Percentiles rank a stretch among this genome's conserved stretches.
Evolutionary conservation across 1,284 basidiomycete species (phyloP).

Genomic region (Kalmanozyma brasiliensis): DNA sequence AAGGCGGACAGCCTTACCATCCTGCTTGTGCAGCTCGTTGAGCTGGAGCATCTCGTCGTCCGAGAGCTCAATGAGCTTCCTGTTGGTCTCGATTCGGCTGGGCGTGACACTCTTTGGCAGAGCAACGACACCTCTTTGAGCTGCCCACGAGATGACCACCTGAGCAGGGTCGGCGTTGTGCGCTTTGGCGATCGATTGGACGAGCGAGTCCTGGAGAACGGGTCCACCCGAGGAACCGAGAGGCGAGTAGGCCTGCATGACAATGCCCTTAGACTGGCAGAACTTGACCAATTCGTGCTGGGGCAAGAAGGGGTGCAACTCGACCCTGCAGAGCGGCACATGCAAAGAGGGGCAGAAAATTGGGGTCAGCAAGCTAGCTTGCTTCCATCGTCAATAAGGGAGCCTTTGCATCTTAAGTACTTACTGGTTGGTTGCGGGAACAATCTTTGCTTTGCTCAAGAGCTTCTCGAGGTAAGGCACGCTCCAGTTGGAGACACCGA

Average conservation of each 20-base stretch:
- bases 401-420: constrained; percentile 12
- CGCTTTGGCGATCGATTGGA: constrained; percentile 49
- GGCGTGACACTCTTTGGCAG: constrained; percentile 59
- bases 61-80: constrained; percentile 38
- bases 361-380: neutral
- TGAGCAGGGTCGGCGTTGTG: constrained; percentile 51
- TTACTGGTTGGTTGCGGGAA: constrained; percentile 78
- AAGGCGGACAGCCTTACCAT: constrained; percentile 47
- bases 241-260: constrained; percentile 54
- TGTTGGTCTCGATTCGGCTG: constrained; percentile 56
- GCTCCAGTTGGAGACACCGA: constrained; percentile 72
- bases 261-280: constrained; percentile 69
- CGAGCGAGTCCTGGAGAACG: constrained; percentile 42
- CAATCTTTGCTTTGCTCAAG: constrained; percentile 74
- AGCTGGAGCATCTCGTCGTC: constrained; percentile 55
- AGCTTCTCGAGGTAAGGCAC: constrained; percentile 56
- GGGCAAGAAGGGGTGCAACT: constrained; percentile 70
- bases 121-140: constrained; percentile 46
- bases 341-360: too few relatives aligned
- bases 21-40: constrained; percentile 53
- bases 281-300: constrained; percentile 82
- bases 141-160: constrained; percentile 54
- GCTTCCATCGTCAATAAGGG: too few relatives aligned
- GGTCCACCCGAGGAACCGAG: constrained; percentile 52
- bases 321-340: constrained; percentile 15